A percentile compares a stretch with the other conserved stretches of the same genome.
phyloP scores from a whole-genome alignment of 495 filamentous ascomycete genomes.

The Lentithecium fluviatile region DNA sequence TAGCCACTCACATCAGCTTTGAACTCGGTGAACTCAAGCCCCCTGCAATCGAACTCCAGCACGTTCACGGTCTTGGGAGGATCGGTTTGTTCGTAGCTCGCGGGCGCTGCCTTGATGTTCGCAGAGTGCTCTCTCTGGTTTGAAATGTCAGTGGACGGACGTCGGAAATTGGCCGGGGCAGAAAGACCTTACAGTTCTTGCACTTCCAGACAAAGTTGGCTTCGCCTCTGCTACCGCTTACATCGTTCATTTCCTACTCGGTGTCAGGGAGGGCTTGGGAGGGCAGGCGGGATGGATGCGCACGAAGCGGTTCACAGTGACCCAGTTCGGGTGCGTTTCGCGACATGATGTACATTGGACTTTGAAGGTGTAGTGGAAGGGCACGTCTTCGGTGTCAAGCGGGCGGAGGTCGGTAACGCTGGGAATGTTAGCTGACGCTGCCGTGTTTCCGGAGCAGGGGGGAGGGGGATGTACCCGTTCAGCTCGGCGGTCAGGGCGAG shows the following conservation, averaged over 20 bases:
- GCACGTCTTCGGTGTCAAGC: slow-evolving; percentile 71
- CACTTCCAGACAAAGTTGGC: slow-evolving; percentile 99
- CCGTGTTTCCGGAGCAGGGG: background rate
- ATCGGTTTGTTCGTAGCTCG: slow-evolving; percentile 63
- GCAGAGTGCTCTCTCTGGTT: slow-evolving; percentile 63
- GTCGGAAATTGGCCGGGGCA: background rate
- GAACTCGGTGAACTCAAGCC: slow-evolving; percentile 88
- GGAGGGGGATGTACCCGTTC: slow-evolving; percentile 56
- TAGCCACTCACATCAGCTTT: slow-evolving; percentile 66
- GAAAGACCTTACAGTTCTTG: slow-evolving; percentile 63
- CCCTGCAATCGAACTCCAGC: slow-evolving; percentile 88
- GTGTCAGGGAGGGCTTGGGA: slow-evolving; percentile 7
- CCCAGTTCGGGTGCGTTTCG: slow-evolving; percentile 83
- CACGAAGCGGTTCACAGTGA: slow-evolving; percentile 88
- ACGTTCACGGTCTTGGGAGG: slow-evolving; percentile 74
- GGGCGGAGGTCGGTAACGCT: slow-evolving; percentile 90
- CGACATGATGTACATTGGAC: slow-evolving; percentile 95
- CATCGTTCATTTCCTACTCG: slow-evolving; percentile 73
- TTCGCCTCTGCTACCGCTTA: slow-evolving; percentile 87
- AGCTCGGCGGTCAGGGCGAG: slow-evolving; percentile 78
- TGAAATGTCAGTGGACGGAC: background rate
- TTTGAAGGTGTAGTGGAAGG: slow-evolving; percentile 94
- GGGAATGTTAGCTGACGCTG: slow-evolving; percentile 22
- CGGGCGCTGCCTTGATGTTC: slow-evolving; percentile 69
- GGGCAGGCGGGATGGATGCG: slow-evolving; percentile 36